Evolutionary conservation across 768 basidiomycete species (phyloP), one percentile per base, ranked within the genome.

Genomic region (Cystofilobasidium macerans): DNA sequence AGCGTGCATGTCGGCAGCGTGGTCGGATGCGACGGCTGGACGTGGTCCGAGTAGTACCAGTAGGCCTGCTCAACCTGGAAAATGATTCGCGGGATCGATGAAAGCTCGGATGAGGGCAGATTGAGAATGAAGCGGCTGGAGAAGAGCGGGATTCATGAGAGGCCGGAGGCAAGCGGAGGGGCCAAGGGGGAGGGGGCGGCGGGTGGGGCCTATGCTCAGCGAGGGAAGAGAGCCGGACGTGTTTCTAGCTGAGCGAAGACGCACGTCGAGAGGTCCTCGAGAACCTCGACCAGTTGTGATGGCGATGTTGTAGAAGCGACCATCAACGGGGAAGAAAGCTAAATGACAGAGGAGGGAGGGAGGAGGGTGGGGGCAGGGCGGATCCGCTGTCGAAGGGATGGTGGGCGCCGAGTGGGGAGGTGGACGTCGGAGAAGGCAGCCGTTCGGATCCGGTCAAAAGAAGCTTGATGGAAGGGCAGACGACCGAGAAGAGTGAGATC

Each of bases 41-140:
- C 85, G 72, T 95, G 98, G 76, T 99, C 95, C 80, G 98, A 95
- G 72, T 99, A 99, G 76, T 89, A 99, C 94, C 94, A 99, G 75
- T 97, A 98, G 90, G 94, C 95, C 82, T 98, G 93, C 77, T 99
- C 95, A 68, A 98, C 89, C 78, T 98, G 94, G 78, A 98, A 99
- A 78, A 90, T 97, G 71, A 98, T 85, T 67, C 95, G 84, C 73
- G 95, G 93, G 62, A 94, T 80, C 20, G 88, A 90, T 57, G 84
- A 83, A 64, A 94, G 83, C 78, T 99, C 95, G 74, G 88, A 87
- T 69, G 88, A 86, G 26, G 95, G 94, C 68, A 99, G 84, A 77
- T 98, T 98, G 70, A 98, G 82, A 71, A 99, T 89, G 75, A 98
- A 98, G 59, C 95, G 89, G 76, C 90, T 94, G 70, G 70, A 64